Evolutionary conservation across 371 early-diverging fungal genomes (phyloP).

Genomic region (Mucor circinelloides): DNA sequence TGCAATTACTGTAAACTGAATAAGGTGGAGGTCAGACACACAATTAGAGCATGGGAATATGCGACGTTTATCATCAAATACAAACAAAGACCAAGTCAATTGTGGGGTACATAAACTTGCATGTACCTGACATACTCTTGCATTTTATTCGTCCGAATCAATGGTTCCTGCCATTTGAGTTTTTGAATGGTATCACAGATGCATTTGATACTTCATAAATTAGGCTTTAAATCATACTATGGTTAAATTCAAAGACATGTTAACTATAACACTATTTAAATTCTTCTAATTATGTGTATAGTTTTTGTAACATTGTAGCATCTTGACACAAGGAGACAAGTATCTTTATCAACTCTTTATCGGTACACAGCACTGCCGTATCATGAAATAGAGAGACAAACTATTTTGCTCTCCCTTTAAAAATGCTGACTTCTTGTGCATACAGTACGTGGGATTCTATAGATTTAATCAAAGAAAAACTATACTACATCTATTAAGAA

Average conservation of each 20-base stretch:
- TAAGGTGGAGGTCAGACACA: neutral
- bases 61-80: neutral
- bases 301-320: neutral
- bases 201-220: neutral
- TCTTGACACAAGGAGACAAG: neutral
- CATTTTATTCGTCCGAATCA: neutral
- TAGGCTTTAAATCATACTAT: neutral
- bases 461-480: neutral
- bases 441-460: no score
- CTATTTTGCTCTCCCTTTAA: neutral
- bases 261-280: neutral
- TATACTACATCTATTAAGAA: neutral
- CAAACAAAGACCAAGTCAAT: neutral
- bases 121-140: neutral
- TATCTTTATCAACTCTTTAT: neutral
- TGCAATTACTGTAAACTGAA: neutral
- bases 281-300: neutral
- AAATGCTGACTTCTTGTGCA: neutral
- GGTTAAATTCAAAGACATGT: neutral
- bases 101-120: neutral
- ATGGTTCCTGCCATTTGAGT: neutral
- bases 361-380: neutral
- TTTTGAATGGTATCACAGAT: neutral
- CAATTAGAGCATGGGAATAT: neutral
- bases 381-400: neutral